Evolutionary conservation across 768 basidiomycete species (phyloP), one percentile per base, ranked within the genome.

Genomic region (Xerocomellus amylosporus): DNA sequence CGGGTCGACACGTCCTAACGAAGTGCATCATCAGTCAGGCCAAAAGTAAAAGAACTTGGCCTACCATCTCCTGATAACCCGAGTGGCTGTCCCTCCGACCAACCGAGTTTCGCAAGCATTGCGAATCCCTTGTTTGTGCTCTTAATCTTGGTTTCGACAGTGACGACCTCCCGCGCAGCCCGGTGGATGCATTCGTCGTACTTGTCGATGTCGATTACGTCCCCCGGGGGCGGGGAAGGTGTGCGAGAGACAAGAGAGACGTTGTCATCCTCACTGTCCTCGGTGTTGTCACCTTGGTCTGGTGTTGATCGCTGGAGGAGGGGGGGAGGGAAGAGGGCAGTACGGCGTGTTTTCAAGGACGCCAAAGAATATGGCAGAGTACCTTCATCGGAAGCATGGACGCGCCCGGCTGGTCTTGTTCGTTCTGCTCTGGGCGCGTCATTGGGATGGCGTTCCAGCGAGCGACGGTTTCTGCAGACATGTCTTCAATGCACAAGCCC

Each of bases 131-230:
- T 88, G 71, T 93, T 93, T 36, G 82, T 79, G 39, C 80, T 77
- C 66, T 87, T 87, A 62, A 93, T 84, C 68, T 79, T 90, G 39
- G 89, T 92, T 47, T 93, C 86, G 51, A 92, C 82, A 8, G 91
- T 92, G 57, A 92, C 79, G 59, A 84, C 77, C 64, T 93, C 90
- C 31, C 74, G 79, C 45, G 75, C 75, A 5, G 75, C 64, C 9
- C 77, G 76, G 30, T 68, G 73, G 47, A 80, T 69, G 65, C 84
- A 80, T 64, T 88, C 85, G 60, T 90, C 87, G 65, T 88, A 88
- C 62, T 83, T 83, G 58, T 81, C 79, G 38, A 79, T 69, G 53
- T 87, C 82, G 80, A 81, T 83, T 28, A 69, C 62, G 57, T 80
- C 76, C 36, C 13, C 28, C 4, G 78, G 74, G 2, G 64, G 59